Evolutionary conservation across 139 green algal species (phyloP), one percentile per base, ranked within the genome.

Genomic region (Coelastrella sp.): DNA sequence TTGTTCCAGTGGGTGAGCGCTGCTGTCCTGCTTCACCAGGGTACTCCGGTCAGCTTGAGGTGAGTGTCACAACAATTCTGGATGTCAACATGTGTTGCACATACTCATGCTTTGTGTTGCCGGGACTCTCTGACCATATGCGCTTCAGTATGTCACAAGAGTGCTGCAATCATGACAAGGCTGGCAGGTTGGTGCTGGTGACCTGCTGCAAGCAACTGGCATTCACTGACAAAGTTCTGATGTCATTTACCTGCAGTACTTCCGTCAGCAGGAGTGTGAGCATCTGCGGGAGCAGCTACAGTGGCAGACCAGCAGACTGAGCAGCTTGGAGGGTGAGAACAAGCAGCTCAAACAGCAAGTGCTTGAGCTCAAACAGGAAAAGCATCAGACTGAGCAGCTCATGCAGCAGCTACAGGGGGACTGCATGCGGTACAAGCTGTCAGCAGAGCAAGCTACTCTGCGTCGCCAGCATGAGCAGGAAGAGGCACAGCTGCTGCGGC

Each of bases 251-350:
- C 17, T 35, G 53, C 21, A 64, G 53, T 64, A 32, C 30, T 21
- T 75, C 25, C 77, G 71, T 9, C 38, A 84, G n/a, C 60, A 84
- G 25, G 77, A 84, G 59, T 5, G 45, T 40, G 77, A 84, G 3
- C 21, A 51, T 11, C 7, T 84, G 59, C 59, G 77, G 37, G 77
- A 84, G 25, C 37, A 43, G 59, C 60, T 75, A 40, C 77, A 84
- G 38, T 43, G 57, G 77, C 77, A 84, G 60, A 32, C 51, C 11
- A 43, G 30, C 77, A 35, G 27, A 25, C 57, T 9, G 19, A 84
- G 77, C 77, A 48, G 59, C 57, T 60, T 71, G 9, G 59, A 62
- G 60, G 59, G 59, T 15, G n/a, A 63, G 43, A 75, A 15, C 5
- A 13, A 60, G 38, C 40, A 59, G 57, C 48, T 67, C 27, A 50